Evolutionary conservation across 1,139 yeast genomes (phyloP), one percentile per base, ranked within the genome.

Genomic region (Scheffersomyces illinoinensis): DNA sequence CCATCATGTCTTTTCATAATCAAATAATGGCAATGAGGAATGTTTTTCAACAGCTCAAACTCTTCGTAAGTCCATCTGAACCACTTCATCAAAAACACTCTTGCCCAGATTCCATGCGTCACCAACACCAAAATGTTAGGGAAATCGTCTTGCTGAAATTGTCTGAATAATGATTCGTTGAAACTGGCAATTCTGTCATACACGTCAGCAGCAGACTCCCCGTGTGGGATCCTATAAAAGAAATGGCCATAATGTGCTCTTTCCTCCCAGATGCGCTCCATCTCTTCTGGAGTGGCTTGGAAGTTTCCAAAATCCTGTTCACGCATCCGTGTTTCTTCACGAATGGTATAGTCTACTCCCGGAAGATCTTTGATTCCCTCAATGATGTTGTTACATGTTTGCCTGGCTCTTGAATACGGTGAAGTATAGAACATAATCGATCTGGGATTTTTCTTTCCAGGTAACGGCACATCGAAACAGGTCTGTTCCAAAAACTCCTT

Each of bases 301-400:
- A 91, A 92, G 70, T 93, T 93, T 23, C 98, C 98, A 70, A 93
- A 93, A 73, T 93, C 98, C 72, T 93, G 98, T 71, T 93, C 98
- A 64, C 98, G 80, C 85, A 93, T 85, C 57, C 97, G 76, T 4
- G 97, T 96, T 68, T 93, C 98, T 70, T 93, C 97, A 64, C 85
- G 82, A 10, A 91, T 85, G 53, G 79, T 74, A 65, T 85, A 87
- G 2, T 77, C 70, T 1, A 85, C 78, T 49, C 81, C 85, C 2
- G 79, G 74, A 21, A 83, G 71, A 57, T 76, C 85, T 57, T 84
- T 81, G 52, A 91, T 78, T 1, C 88, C 91, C 52, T 84, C 81
- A 3, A 89, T 71, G 8, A 92, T 83, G 26, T 89, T 87, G 57
- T 88, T 83, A 53, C 95, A 82, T 0, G 98, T 92, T 69, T 92